phyloP scores from a whole-genome alignment of 2,329 filamentous ascomycete genomes.

The Cryphonectria radicalis region DNA sequence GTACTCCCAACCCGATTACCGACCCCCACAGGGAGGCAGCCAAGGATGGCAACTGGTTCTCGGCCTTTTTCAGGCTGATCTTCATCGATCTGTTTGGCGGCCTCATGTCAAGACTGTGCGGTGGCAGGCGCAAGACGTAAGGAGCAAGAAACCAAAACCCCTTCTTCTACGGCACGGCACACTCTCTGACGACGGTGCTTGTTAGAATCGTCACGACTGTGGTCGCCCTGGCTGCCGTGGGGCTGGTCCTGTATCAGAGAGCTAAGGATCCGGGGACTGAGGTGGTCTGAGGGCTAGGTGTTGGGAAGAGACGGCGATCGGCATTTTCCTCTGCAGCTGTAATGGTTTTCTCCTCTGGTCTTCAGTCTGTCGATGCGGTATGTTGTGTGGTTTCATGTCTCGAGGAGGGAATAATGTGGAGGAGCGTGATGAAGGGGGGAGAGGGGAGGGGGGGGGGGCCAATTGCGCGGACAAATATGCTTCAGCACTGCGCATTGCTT shows the following conservation, averaged over 20 bases:
- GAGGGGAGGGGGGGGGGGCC: too few relatives aligned
- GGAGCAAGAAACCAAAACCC: conserved; percentile 23
- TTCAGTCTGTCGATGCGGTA: not conserved
- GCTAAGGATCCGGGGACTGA: not conserved
- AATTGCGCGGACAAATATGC: conserved; percentile 7
- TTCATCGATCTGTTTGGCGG: conserved; percentile 31
- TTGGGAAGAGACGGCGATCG: not conserved
- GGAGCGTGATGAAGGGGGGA: conserved; percentile 10
- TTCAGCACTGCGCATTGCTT: conserved; percentile 6
- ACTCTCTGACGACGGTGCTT: conserved; percentile 28
- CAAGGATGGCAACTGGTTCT: conserved; percentile 31
- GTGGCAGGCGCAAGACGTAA: conserved; percentile 29
- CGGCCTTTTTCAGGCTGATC: conserved; percentile 29
- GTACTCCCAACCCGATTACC: conserved; percentile 22
- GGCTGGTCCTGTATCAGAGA: conserved; percentile 21
- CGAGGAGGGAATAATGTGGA: not conserved
- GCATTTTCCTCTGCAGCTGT: not conserved
- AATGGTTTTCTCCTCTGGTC: not conserved
- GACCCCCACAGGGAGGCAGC: conserved; percentile 26
- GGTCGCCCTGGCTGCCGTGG: conserved; percentile 26
- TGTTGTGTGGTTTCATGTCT: not conserved
- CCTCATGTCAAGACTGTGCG: conserved; percentile 28
- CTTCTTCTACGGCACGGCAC: conserved; percentile 16
- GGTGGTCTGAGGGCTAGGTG: conserved; percentile 4
- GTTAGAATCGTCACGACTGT: conserved; percentile 29